Evolutionary conservation across 257 asterid genomes (phyloP).

Genomic region (Coffea canephora): DNA sequence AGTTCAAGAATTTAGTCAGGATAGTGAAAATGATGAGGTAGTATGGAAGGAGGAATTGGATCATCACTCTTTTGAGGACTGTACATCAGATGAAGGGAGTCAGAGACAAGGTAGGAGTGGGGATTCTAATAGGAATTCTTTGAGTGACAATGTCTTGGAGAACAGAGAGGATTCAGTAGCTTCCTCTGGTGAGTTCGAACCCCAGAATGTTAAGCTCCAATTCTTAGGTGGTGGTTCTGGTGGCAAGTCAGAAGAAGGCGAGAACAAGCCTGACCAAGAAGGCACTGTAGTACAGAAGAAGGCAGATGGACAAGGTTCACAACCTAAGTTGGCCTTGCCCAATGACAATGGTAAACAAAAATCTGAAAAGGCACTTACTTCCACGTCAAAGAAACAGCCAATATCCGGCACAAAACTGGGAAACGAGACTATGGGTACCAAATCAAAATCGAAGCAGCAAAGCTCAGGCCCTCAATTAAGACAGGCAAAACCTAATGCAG

Average conservation of each 20-base stretch:
- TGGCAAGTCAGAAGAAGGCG: conserved; percentile 46
- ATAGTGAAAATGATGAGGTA: conserved; percentile 42
- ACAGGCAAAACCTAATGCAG: conserved; percentile 75
- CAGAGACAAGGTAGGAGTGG: conserved; percentile 33
- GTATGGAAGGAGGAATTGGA: conserved; percentile 59
- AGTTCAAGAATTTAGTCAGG: conserved; percentile 37
- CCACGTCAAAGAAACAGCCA: conserved; percentile 47
- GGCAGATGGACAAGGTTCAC: conserved; percentile 52
- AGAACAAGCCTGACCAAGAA: conserved; percentile 42
- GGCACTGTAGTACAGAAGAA: conserved; percentile 35
- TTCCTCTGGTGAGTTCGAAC: conserved; percentile 26
- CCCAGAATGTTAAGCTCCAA: conserved; percentile 31
- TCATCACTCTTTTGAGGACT: conserved; percentile 80
- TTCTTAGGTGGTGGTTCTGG: conserved; percentile 20
- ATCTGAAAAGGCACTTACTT: conserved; percentile 53
- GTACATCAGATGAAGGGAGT: conserved; percentile 67
- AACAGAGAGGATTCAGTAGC: conserved; percentile 31
- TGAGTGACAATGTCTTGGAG: conserved; percentile 20
- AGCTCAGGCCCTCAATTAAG: conserved; percentile 47
- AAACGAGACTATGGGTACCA: conserved; percentile 48
- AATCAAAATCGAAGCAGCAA: conserved; percentile 63
- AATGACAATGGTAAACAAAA: conserved; percentile 51
- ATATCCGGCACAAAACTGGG: conserved; percentile 43
- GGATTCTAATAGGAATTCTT: conserved; percentile 24
- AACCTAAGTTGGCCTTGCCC: conserved; percentile 37